phyloP scores from a whole-genome alignment of 306 rosid species.

The Urtica urens region DNA sequence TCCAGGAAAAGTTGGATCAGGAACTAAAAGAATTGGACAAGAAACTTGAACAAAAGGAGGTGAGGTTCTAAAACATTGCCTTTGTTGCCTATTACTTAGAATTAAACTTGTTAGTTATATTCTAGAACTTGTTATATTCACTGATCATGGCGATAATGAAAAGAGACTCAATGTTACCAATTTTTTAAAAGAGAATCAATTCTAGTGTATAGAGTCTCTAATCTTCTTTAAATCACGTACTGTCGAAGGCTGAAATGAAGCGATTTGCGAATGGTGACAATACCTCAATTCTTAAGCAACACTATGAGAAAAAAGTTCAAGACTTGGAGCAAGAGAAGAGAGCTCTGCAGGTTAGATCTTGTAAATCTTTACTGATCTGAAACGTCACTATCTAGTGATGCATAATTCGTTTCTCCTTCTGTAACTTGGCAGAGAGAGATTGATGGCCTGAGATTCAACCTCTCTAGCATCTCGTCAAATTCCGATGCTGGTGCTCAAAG shows the following conservation, averaged over 20 bases:
- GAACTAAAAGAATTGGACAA: conserved; percentile 91
- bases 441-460: conserved; percentile 53
- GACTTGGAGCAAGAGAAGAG: conserved; percentile 89
- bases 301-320: conserved; percentile 82
- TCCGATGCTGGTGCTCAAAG: conserved; percentile 80
- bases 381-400: background rate
- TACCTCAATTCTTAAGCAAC: conserved; percentile 53
- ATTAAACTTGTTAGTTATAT: too few species aligned
- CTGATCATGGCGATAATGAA: too few species aligned
- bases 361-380: conserved; percentile 10
- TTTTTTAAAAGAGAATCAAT: too few species aligned
- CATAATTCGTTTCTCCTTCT: background rate
- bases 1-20: conserved; percentile 71
- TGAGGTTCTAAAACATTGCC: conserved; percentile 16
- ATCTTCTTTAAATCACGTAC: too few species aligned
- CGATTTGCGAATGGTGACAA: conserved; percentile 35
- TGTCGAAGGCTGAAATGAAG: conserved; percentile 90
- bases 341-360: conserved; percentile 50
- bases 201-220: background rate
- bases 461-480: conserved; percentile 56
- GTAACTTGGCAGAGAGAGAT: conserved; percentile 56
- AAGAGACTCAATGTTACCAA: too few species aligned
- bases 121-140: too few species aligned
- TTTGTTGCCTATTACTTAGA: too few species aligned
- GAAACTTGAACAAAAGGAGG: conserved; percentile 96